phyloP scores from a whole-genome alignment of 2,329 filamentous ascomycete species.

The Penicillium sp. region DNA sequence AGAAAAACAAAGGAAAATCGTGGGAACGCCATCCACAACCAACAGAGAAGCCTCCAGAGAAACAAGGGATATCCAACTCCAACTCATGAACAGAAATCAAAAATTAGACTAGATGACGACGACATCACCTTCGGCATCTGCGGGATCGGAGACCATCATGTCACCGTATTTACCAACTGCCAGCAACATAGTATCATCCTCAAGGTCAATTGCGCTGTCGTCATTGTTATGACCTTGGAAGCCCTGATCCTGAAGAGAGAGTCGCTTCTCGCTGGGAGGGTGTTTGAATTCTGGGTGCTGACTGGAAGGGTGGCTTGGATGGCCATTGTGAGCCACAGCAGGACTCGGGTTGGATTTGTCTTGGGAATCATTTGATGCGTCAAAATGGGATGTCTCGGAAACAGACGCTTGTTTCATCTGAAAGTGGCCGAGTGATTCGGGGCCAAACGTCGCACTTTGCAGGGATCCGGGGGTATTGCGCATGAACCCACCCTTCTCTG shows the following conservation, averaged over 20 bases:
- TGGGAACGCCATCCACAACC: constrained; percentile 18
- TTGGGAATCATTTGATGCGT: constrained; percentile 16
- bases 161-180: constrained; percentile 46
- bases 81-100: constrained; percentile 21
- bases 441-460: constrained; percentile 26
- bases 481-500: constrained; percentile 87
- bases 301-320: constrained; percentile 15
- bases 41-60: constrained; percentile 27
- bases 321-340: constrained; percentile 15
- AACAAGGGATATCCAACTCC: constrained; percentile 34
- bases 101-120: constrained; percentile 41
- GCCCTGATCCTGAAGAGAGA: constrained; percentile 44
- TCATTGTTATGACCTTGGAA: constrained; percentile 51
- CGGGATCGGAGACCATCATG: constrained; percentile 47
- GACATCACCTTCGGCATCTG: constrained; percentile 46
- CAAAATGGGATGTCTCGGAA: constrained; percentile 20
- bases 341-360: constrained; percentile 20
- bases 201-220: constrained; percentile 72
- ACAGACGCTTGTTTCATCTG: constrained; percentile 22
- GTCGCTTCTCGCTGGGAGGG: constrained; percentile 38
- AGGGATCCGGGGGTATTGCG: constrained; percentile 45
- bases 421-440: constrained; percentile 25
- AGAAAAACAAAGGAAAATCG: constrained; percentile 19
- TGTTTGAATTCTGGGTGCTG: constrained; percentile 24
- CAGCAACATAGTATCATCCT: constrained; percentile 44